Percentiles rank a stretch among this genome's conserved stretches.
These are phyloP conservation scores for Penicillium sp. DNA, from an alignment of 2,329 filamentous ascomycete genomes.

Conservation along the genomic window DNA sequence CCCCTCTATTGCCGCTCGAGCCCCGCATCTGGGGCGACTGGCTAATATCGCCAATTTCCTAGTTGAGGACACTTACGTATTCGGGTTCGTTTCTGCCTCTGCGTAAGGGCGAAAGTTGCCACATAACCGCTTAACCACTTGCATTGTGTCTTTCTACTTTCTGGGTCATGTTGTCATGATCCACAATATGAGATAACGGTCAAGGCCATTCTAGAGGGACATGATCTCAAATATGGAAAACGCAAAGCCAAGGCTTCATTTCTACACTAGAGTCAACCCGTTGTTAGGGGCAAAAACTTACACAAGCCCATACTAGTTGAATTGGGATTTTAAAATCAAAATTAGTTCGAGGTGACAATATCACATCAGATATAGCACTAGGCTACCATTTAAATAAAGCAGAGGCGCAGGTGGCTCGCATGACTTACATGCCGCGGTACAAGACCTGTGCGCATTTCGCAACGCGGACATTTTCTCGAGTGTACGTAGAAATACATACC, in stretches of 20 bases:
- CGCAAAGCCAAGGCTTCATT: not conserved
- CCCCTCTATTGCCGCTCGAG: constrained; percentile 3
- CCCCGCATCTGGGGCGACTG: constrained; percentile 3
- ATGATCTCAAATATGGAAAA: not conserved
- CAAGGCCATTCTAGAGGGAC: not conserved
- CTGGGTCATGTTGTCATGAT: not conserved
- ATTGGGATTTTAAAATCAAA: not conserved
- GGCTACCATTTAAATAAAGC: not conserved
- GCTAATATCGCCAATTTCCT: not conserved
- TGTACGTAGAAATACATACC: not conserved
- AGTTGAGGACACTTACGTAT: constrained; percentile 1
- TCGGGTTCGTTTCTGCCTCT: not conserved
- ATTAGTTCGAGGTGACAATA: not conserved
- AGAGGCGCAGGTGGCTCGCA: not conserved
- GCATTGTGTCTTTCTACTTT: not conserved
- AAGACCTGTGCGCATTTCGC: not conserved
- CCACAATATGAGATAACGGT: not conserved
- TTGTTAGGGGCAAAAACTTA: constrained; percentile 1
- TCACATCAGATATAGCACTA: not conserved
- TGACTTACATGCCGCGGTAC: not conserved
- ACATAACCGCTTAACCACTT: not conserved
- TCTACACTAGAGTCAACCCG: constrained; percentile 1
- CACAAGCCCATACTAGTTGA: not conserved
- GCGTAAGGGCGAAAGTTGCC: not conserved
- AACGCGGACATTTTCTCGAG: not conserved